Evolutionary conservation across 331 rosid species (phyloP), one percentile per base, ranked within the genome.

Genomic region (Malus hybrid): DNA sequence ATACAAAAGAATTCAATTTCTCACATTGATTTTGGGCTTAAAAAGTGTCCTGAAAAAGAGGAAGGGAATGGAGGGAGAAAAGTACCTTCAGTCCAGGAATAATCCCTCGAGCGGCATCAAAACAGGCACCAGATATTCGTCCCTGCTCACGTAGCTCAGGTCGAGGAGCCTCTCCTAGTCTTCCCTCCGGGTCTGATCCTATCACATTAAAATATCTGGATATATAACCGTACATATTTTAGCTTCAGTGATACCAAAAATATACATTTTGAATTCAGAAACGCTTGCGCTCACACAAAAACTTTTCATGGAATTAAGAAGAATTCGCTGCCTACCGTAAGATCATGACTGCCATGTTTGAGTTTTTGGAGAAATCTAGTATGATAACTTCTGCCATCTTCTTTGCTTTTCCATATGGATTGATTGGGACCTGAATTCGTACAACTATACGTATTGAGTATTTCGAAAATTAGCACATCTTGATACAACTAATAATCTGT

Each of bases 341-440:
- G 86, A 93, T 87, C 98, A 93, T 93, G 69, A 93, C 92, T 13
- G 96, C 98, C 97, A 93, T 91, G 72, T 89, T 71, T 10, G 96
- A 91, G 68, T 78, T 91, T 80, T 88, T 93, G 68, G 94, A 93
- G 77, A 89, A 93, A 85, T 93, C 98, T 64, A 86, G 81, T 76
- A 93, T 93, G 83, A 93, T 88, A 85, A 91, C 98, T 82, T 93
- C 98, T 46, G 97, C 90, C 97, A 93, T 93, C 84, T 91, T 93
- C 87, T 93, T 93, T 69, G 97, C 96, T 80, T 93, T 93, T 68
- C 97, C 98, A 67, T 93, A 93, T 67, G 98, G 97, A 89, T 93
- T 93, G 75, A 93, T 93, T 22, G 97, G 98, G 74, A 73, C 79
- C 98, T 91, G 88, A 66, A 44, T 65, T 33, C 42, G 18, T 10